phyloP scores from a whole-genome alignment of 345 rosid genomes.

The Eucalyptus melliodora region DNA sequence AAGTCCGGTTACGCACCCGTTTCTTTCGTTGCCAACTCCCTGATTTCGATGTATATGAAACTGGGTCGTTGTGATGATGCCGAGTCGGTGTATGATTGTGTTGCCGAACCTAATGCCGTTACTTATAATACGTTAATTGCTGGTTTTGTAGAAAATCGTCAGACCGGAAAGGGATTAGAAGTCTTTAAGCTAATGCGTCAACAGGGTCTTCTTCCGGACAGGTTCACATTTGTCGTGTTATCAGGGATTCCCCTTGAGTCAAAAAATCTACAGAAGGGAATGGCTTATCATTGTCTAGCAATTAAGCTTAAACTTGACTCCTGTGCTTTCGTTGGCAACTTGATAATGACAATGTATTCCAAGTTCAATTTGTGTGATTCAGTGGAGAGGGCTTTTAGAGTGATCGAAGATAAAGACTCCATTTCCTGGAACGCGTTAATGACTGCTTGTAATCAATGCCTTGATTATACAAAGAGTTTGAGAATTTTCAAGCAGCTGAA shows the following conservation, averaged over 20 bases:
- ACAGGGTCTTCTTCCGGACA: slow-evolving; percentile 29
- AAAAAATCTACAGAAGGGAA: slow-evolving; percentile 10
- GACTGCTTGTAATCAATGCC: slow-evolving; percentile 25
- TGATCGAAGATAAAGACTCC: slow-evolving; percentile 27
- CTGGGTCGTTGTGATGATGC: slow-evolving; percentile 29
- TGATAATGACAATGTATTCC: slow-evolving; percentile 41
- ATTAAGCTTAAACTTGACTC: slow-evolving; percentile 26
- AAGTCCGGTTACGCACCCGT: slow-evolving; percentile 23
- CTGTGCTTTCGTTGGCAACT: slow-evolving; percentile 32
- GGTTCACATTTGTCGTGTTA: slow-evolving; percentile 29
- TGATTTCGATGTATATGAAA: slow-evolving; percentile 51
- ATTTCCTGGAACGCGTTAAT: slow-evolving; percentile 49
- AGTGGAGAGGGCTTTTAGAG: slow-evolving; percentile 26
- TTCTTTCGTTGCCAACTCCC: slow-evolving; percentile 47
- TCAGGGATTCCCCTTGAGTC: slow-evolving; percentile 14
- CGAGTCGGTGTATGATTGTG: slow-evolving; percentile 1
- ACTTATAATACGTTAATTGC: slow-evolving; percentile 43
- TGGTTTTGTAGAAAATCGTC: slow-evolving; percentile 40
- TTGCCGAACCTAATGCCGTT: slow-evolving; percentile 20
- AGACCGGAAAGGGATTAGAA: slow-evolving; percentile 22
- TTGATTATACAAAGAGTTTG: slow-evolving; percentile 31
- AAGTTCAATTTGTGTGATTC: slow-evolving; percentile 16
- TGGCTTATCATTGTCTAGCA: slow-evolving; percentile 27
- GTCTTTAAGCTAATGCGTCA: slow-evolving; percentile 19
- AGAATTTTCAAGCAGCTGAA: slow-evolving; percentile 24